A percentile compares a stretch with the other conserved stretches of the same genome.
Conservation (phyloP, 2,329 filamentous ascomycete genomes). For the Neofusicoccum kwambonambiense region DNA sequence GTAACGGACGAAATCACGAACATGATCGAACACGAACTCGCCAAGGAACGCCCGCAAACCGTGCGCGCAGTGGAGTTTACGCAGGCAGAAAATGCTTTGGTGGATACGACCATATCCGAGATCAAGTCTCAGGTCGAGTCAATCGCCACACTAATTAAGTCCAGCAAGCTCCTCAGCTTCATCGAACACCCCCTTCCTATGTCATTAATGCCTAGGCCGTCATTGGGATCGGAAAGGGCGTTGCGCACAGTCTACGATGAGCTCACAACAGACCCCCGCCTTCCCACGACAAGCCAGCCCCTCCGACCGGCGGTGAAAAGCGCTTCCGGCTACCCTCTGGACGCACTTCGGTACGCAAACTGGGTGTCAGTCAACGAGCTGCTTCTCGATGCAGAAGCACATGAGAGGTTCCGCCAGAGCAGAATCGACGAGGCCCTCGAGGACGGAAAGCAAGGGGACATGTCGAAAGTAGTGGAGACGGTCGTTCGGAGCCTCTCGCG, state of each 20-base stretch:
- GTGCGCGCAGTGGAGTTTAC: conserved; percentile 6
- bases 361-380: conserved; percentile 50
- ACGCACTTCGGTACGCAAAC: conserved; percentile 49
- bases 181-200: conserved; percentile 36
- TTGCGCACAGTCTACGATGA: conserved; percentile 45
- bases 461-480: not conserved
- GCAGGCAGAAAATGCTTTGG: conserved; percentile 2
- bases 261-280: conserved; percentile 40
- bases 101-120: conserved; percentile 23
- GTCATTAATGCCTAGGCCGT: conserved; percentile 30
- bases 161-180: conserved; percentile 26
- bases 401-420: not conserved
- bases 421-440: not conserved
- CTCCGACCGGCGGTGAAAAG: conserved; percentile 23
- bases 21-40: not conserved
- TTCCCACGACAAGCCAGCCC: conserved; percentile 20
- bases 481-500: not conserved
- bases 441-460: not conserved
- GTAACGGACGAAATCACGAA: conserved; percentile 20
- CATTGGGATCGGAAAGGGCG: conserved; percentile 28
- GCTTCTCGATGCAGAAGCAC: conserved; percentile 37
- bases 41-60: not conserved
- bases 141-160: conserved; percentile 23
- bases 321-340: conserved; percentile 42
- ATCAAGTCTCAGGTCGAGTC: conserved; percentile 29